phyloP scores from a whole-genome alignment of 306 rosid species.

The Lathyrus tuberosus region DNA sequence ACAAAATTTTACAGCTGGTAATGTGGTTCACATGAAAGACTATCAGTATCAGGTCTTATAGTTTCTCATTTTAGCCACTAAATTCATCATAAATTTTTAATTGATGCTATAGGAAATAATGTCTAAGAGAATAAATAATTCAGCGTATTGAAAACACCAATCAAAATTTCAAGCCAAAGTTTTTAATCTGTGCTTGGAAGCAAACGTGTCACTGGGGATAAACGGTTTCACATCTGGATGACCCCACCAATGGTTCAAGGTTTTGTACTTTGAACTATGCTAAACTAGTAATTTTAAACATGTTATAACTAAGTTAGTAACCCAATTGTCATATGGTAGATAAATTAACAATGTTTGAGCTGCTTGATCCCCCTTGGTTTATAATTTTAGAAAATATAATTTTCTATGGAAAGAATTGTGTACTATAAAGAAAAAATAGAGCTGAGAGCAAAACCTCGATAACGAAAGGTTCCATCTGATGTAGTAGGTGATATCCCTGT shows the following conservation, averaged over 20 bases:
- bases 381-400: conserved; percentile 25
- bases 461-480: conserved; percentile 59
- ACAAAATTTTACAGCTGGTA: conserved; percentile 14
- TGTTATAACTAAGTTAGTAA: conserved; percentile 12
- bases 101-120: conserved; percentile 12
- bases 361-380: conserved; percentile 21
- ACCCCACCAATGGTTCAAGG: conserved; percentile 22
- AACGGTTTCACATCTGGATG: conserved; percentile 23
- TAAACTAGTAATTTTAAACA: conserved; percentile 20
- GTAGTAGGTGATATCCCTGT: conserved; percentile 58
- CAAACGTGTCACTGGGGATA: conserved; percentile 19
- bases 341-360: conserved; percentile 26
- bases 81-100: conserved; percentile 2
- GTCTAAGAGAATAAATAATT: conserved; percentile 21
- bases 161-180: conserved; percentile 7
- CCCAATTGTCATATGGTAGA: conserved; percentile 20
- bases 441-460: conserved; percentile 48
- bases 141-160: conserved; percentile 14
- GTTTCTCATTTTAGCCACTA: conserved; percentile 35
- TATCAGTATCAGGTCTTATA: conserved; percentile 23
- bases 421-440: conserved; percentile 30
- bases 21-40: conserved; percentile 35
- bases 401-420: conserved; percentile 29
- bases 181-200: conserved; percentile 12
- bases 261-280: conserved; percentile 15